Conservation (phyloP, 768 basidiomycete genomes). For the Strobilomyces dryophilus region DNA sequence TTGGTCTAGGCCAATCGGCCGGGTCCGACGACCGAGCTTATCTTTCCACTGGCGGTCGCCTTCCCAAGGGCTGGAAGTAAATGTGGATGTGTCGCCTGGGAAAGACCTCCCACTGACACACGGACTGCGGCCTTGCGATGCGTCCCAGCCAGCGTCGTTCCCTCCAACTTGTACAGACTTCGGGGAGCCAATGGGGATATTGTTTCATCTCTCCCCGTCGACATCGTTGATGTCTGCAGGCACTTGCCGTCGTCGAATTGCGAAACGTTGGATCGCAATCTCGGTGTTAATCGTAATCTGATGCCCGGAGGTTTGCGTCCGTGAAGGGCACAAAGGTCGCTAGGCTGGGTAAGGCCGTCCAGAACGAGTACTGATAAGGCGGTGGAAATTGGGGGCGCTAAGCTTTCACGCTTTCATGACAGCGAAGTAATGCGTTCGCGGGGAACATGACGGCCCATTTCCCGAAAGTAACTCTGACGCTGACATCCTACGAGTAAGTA, state of each 20-base stretch:
- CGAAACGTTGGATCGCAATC: background rate
- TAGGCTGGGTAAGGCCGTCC: background rate
- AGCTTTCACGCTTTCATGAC: background rate
- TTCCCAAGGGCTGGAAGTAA: background rate
- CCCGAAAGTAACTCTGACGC: background rate
- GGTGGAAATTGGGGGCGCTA: background rate
- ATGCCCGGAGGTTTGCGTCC: background rate
- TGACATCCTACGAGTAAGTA: background rate
- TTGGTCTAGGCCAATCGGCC: constrained; percentile 1
- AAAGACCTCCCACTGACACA: background rate
- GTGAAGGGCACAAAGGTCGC: background rate
- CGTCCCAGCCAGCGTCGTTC: background rate
- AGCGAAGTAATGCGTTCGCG: background rate
- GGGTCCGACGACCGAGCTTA: background rate
- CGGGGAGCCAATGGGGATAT: background rate
- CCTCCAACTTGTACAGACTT: background rate
- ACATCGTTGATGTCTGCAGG: background rate
- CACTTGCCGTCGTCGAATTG: background rate
- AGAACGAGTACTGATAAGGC: background rate
- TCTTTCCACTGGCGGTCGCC: background rate
- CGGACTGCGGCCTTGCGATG: background rate
- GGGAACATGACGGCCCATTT: background rate
- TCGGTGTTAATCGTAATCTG: background rate
- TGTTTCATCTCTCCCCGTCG: background rate
- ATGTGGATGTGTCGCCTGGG: background rate